A percentile compares a stretch with the other conserved stretches of the same genome.
phyloP scores from a whole-genome alignment of 441 rosid species.

The Erodium moschatum region DNA sequence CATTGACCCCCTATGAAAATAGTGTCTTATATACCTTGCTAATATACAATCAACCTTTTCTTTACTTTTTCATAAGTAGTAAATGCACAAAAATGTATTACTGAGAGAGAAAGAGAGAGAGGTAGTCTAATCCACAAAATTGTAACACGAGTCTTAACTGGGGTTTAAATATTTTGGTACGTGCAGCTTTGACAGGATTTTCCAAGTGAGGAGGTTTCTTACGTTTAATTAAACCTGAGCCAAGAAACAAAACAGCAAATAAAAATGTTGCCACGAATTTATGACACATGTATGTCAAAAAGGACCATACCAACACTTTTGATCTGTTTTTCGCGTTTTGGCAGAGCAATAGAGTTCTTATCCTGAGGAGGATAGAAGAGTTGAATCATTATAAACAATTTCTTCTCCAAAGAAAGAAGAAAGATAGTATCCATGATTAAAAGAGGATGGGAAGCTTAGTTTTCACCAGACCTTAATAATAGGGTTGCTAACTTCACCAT shows the following conservation, averaged over 20 bases:
- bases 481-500: slow-evolving; percentile 51
- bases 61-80: neutral
- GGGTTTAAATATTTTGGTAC: slow-evolving; percentile 33
- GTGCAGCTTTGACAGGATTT: slow-evolving; percentile 36
- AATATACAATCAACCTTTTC: neutral
- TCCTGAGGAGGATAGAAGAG: slow-evolving; percentile 34
- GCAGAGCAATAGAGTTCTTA: slow-evolving; percentile 38
- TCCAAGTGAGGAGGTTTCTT: slow-evolving; percentile 41
- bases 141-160: slow-evolving; percentile 35
- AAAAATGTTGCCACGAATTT: slow-evolving; percentile 8
- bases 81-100: neutral
- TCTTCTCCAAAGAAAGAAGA: neutral
- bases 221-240: slow-evolving; percentile 48
- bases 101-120: neutral
- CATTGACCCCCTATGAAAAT: slow-evolving; percentile 2
- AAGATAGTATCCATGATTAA: neutral
- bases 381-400: slow-evolving; percentile 3
- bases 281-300: slow-evolving; percentile 10
- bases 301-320: slow-evolving; percentile 42
- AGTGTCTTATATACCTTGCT: neutral
- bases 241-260: slow-evolving; percentile 19
- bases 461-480: slow-evolving; percentile 39
- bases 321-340: slow-evolving; percentile 50
- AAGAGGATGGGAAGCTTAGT: slow-evolving; percentile 3
- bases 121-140: neutral